These are phyloP conservation scores for Mucor racemosus DNA, from an alignment of 371 early-diverging fungal species.

Conservation along the genomic window DNA sequence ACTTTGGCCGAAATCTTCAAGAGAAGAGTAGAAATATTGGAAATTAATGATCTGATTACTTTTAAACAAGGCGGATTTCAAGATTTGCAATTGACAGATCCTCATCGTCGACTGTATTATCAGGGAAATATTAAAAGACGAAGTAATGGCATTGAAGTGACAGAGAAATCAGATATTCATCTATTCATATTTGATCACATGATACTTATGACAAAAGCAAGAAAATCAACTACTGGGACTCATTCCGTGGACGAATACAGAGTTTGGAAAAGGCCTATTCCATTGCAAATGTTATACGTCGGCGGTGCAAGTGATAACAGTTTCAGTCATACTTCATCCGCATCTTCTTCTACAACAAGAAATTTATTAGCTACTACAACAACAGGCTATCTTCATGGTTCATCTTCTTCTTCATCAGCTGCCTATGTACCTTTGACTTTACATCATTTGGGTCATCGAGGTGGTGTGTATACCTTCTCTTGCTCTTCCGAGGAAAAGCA, in stretches of 20 bases:
- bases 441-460: conserved; percentile 31
- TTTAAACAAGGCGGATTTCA: conserved; percentile 50
- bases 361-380: not conserved
- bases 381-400: not conserved
- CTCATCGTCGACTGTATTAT: conserved; percentile 69
- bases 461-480: conserved; percentile 23
- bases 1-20: conserved; percentile 27
- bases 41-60: conserved; percentile 41
- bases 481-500: conserved; percentile 69
- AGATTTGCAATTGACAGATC: conserved; percentile 71
- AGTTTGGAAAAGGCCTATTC: conserved; percentile 63
- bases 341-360: conserved; percentile 21
- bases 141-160: conserved; percentile 61
- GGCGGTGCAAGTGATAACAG: conserved; percentile 25
- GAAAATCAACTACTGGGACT: conserved; percentile 36
- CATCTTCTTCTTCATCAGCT: not conserved
- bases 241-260: conserved; percentile 50
- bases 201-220: conserved; percentile 72
- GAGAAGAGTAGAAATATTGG: conserved; percentile 37
- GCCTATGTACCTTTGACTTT: conserved; percentile 13
- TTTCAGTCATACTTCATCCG: conserved; percentile 20
- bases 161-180: conserved; percentile 65
- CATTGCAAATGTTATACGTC: conserved; percentile 54
- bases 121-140: conserved; percentile 76
- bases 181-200: conserved; percentile 87